phyloP scores from a whole-genome alignment of 2,329 filamentous ascomycete genomes.

The Grosmannia huntii region DNA sequence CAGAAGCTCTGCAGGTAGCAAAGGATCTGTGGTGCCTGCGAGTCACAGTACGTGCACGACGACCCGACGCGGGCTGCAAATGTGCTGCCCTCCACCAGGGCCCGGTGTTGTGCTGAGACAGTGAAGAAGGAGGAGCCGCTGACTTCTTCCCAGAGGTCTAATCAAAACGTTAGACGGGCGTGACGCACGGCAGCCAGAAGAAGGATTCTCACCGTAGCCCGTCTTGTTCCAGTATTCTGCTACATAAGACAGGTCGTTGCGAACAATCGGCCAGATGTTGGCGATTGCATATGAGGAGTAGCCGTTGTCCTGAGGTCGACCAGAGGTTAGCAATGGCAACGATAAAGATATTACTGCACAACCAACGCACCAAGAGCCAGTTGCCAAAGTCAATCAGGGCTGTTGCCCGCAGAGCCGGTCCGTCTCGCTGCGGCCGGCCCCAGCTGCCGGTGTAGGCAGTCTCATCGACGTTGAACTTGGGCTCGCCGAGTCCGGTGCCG shows the following conservation, averaged over 20 bases:
- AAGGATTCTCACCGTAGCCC: slow-evolving; percentile 35
- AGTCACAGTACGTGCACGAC: slow-evolving; percentile 44
- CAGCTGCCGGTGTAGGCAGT: slow-evolving; percentile 53
- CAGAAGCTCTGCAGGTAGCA: slow-evolving; percentile 69
- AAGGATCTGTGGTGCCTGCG: slow-evolving; percentile 54
- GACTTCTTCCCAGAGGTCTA: slow-evolving; percentile 70
- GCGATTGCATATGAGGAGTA: slow-evolving; percentile 41
- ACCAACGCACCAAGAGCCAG: slow-evolving; percentile 35
- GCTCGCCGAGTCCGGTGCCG: slow-evolving; percentile 50
- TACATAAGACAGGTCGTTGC: slow-evolving; percentile 65
- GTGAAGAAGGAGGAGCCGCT: slow-evolving; percentile 71
- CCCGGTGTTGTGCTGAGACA: slow-evolving; percentile 53
- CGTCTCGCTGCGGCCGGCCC: slow-evolving; percentile 70
- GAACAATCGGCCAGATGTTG: slow-evolving; percentile 59
- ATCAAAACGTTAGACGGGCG: background rate
- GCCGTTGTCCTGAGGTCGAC: slow-evolving; percentile 32
- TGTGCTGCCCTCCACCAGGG: slow-evolving; percentile 52
- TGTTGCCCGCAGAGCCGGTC: slow-evolving; percentile 63
- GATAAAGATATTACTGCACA: too few species aligned
- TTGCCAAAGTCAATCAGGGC: slow-evolving; percentile 60
- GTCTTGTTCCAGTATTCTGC: slow-evolving; percentile 57
- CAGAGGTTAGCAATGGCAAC: background rate
- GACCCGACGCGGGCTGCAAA: slow-evolving; percentile 53
- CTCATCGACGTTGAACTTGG: slow-evolving; percentile 58
- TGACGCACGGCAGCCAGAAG: background rate